Evolutionary conservation across 1,139 yeast species (phyloP), one percentile per base, ranked within the genome.

Genomic region (Sugiyamaella pinicola): DNA sequence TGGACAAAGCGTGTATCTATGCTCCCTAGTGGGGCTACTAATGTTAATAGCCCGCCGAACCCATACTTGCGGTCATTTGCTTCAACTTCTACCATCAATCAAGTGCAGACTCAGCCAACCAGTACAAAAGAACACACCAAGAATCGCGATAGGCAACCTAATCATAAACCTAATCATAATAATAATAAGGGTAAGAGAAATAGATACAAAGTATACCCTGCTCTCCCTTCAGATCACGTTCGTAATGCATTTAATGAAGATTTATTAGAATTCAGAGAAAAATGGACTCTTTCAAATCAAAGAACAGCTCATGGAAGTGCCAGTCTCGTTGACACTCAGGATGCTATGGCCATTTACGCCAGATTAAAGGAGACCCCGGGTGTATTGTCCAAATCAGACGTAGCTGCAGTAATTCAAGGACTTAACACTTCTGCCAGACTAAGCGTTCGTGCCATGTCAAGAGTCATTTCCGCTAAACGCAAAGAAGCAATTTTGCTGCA

Each of bases 281-380:
- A 48, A 2, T 41, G 58, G 40, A 56, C 58, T 9, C 47, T 60
- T 34, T 47, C 64, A 8, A 61, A 54, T 33, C 64, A 61, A 44
- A 53, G 59, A n/a, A 49, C 57, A 10, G 53, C 52, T 24, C 40
- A 40, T 12, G 64, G 59, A 15, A 45, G 54, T n/a, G 55, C 55
- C 33, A 38, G 49, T 24, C 49, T 59, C 18, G 58, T 53, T 18
- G 68, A 64, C 47, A 60, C 63, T 29, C 56, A 56, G 21, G 59
- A 56, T 24, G 66, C 67, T 17, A 60, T 64, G 68, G 55, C 47
- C 9, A 58, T 64, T 6, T 65, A 64, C 54, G 45, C 60, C 24
- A 53, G 58, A 50, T 57, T 64, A 26, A 53, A 59, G 28, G 59
- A 59, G 12, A 48, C 55, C n/a, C 55, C 49, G 9, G 58, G 59